Conservation (phyloP, 352 stramenopile species). For the Hyphochytrium catenoides region DNA sequence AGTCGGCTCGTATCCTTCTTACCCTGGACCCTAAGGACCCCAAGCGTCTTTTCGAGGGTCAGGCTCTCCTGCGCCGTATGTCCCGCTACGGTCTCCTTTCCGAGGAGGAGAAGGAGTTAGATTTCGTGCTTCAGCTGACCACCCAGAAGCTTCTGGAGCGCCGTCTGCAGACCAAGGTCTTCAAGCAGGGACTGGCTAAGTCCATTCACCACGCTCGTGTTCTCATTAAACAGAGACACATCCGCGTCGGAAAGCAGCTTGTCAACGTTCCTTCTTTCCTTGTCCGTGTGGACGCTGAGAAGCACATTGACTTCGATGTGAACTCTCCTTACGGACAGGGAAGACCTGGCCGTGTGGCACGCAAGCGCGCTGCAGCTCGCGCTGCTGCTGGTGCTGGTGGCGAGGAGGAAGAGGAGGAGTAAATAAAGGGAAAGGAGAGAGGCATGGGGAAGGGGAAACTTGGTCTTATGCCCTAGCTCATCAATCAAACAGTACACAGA, state of each 20-base stretch:
- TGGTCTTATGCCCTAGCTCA: too few relatives aligned
- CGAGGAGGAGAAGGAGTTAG: constrained; percentile 92
- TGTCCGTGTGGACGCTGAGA: constrained; percentile 92
- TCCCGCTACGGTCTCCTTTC: constrained; percentile 84
- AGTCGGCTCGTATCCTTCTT: constrained; percentile 83
- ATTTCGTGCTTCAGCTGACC: constrained; percentile 94
- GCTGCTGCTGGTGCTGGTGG: constrained; percentile 64
- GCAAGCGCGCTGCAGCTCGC: constrained; percentile 74
- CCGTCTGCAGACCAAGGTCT: constrained; percentile 94
- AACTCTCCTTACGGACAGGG: constrained; percentile 94
- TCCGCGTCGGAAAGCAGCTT: constrained; percentile 94
- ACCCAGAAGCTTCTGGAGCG: constrained; percentile 97
- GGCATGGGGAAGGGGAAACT: too few relatives aligned
- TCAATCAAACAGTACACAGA: too few relatives aligned
- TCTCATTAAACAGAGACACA: constrained; percentile 98
- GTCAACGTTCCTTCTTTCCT: constrained; percentile 98
- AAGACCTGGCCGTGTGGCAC: constrained; percentile 81
- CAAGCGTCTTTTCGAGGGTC: constrained; percentile 95
- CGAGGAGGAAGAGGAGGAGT: constrained; percentile 35
- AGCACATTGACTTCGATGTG: constrained; percentile 98
- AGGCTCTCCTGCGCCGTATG: constrained; percentile 89
- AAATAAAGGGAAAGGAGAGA: constrained; percentile 22
- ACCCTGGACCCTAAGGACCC: constrained; percentile 95
- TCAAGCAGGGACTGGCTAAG: constrained; percentile 98
- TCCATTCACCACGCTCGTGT: constrained; percentile 97